Evolutionary conservation across 2,329 filamentous ascomycete species (phyloP).

Genomic region (Pseudogymnoascus sp.): DNA sequence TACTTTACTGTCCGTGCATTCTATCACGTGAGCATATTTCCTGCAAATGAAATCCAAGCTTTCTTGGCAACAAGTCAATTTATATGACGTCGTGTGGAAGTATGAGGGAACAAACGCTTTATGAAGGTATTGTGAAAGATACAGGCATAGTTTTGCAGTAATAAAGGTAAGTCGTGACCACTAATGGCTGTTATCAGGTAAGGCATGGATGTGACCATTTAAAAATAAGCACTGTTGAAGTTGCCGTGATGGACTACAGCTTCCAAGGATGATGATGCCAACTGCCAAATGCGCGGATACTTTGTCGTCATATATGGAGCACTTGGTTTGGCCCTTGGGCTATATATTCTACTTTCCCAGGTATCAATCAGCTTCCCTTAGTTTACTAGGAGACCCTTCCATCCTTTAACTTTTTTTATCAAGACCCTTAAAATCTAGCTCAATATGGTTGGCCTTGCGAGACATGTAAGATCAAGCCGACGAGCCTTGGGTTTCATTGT

Average conservation of each 20-base stretch:
- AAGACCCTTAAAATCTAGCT: not conserved
- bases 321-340: not conserved
- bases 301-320: not conserved
- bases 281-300: not conserved
- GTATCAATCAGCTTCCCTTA: not conserved
- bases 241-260: not conserved
- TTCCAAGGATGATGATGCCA: not conserved
- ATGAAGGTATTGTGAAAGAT: not conserved
- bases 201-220: not conserved
- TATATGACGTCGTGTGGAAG: not conserved
- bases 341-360: not conserved
- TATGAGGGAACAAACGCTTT: not conserved
- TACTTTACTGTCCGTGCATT: not conserved
- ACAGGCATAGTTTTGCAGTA: not conserved
- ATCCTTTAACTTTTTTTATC: not conserved
- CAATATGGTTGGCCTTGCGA: constrained; percentile 1
- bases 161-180: not conserved
- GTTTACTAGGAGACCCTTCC: not conserved
- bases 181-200: too few relatives aligned
- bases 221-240: not conserved
- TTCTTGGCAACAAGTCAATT: not conserved
- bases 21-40: not conserved
- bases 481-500: not conserved
- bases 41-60: not conserved
- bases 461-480: not conserved